A percentile compares a stretch with the other conserved stretches of the same genome.
Evolutionary conservation across 1,284 basidiomycete species (phyloP).

Genomic region (Ustilago shanxiensis): DNA sequence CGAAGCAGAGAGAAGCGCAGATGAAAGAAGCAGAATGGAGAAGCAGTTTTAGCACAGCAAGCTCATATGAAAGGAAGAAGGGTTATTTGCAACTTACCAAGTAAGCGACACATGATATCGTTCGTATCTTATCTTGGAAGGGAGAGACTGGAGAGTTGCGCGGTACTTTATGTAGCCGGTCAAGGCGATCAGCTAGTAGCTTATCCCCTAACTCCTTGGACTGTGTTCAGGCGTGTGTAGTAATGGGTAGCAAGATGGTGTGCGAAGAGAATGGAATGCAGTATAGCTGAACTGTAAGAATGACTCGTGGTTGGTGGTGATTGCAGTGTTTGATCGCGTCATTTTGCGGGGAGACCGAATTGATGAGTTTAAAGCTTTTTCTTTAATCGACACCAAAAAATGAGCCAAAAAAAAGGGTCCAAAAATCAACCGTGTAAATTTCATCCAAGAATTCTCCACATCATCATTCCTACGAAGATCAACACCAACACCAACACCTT

Average conservation of each 20-base stretch:
- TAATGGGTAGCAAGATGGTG: conserved; percentile 3
- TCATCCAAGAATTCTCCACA: not conserved
- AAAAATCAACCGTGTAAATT: no score
- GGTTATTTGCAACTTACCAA: not conserved
- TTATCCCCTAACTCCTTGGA: no score
- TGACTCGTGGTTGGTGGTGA: not conserved
- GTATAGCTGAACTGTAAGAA: not conserved
- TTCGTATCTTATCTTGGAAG: no score
- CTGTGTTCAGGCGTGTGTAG: conserved; percentile 6
- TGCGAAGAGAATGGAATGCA: not conserved
- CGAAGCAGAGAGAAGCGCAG: not conserved
- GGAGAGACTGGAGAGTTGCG: no score
- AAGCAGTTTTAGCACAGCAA: not conserved
- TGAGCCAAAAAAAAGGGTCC: not conserved
- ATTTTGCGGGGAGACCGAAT: not conserved
- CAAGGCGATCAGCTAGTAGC: no score
- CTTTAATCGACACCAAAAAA: not conserved
- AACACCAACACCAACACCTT: no score
- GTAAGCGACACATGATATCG: not conserved
- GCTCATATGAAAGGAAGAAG: not conserved
- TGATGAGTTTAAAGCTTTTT: not conserved
- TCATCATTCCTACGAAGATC: not conserved
- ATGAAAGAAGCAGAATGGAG: not conserved
- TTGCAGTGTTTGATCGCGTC: conserved; percentile 26
- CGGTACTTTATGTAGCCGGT: no score